A percentile compares a stretch with the other conserved stretches of the same genome.
Conservation (phyloP, 441 rosid species). For the Aleurites moluccanus region DNA sequence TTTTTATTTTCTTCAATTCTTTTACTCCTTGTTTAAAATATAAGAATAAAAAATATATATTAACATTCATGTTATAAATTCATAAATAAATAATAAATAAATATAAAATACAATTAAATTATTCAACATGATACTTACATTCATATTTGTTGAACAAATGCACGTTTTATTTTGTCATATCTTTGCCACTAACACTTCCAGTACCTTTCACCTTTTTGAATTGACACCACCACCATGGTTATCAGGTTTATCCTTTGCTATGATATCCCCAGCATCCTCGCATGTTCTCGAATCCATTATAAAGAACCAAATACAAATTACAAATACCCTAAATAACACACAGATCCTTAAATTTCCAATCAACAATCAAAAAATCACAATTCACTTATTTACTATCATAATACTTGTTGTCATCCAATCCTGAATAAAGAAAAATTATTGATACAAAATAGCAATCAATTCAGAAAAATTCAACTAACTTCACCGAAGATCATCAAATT, state of each 20-base stretch:
- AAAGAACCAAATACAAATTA: conserved; percentile 9
- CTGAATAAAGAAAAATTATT: neutral
- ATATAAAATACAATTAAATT: no score
- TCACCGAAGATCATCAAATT: conserved; percentile 6
- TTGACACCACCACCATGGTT: conserved; percentile 23
- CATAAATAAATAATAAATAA: no score
- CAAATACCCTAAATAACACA: conserved; percentile 10
- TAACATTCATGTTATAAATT: no score
- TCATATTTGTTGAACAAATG: no score
- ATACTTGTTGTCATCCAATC: conserved; percentile 6
- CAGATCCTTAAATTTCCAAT: conserved; percentile 4
- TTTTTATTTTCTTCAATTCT: no score
- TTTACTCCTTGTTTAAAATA: no score
- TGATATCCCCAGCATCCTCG: conserved; percentile 29
- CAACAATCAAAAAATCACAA: conserved; percentile 10
- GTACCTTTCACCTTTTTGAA: conserved; percentile 47
- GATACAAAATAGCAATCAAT: neutral
- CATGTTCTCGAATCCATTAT: conserved; percentile 42
- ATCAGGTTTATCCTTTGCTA: conserved; percentile 26
- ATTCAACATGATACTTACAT: no score
- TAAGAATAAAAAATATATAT: no score
- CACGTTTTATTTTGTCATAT: no score
- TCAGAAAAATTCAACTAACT: neutral
- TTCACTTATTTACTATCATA: conserved; percentile 1
- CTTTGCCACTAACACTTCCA: conserved; percentile 54